phyloP scores from a whole-genome alignment of 2,329 filamentous ascomycete species.

The Microsporum ferrugineum region DNA sequence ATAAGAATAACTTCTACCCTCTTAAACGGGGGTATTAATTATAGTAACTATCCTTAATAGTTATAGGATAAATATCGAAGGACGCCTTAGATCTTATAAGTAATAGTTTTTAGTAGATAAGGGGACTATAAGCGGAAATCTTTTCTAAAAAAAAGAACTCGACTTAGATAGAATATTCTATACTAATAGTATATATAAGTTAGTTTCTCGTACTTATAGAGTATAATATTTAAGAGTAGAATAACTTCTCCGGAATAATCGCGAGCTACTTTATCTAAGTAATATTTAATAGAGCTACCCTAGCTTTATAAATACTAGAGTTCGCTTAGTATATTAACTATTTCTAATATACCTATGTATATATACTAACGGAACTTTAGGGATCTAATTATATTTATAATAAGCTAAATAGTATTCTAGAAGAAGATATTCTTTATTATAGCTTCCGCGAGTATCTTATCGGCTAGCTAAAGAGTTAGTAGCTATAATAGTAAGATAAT shows the following conservation, averaged over 20 bases:
- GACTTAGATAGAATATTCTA: neutral
- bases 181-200: neutral
- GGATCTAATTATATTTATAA: neutral
- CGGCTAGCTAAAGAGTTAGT: neutral
- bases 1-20: neutral
- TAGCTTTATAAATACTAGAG: neutral
- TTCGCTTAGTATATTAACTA: neutral
- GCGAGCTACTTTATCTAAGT: neutral
- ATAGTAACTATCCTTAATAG: neutral
- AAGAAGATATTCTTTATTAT: neutral
- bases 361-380: neutral
- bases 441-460: neutral
- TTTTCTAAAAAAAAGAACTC: neutral
- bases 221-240: too few species aligned
- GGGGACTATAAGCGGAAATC: neutral
- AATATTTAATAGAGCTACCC: neutral
- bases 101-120: neutral
- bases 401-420: neutral
- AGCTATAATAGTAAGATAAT: neutral
- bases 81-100: neutral
- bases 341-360: neutral
- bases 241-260: too few species aligned
- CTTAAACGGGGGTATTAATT: neutral
- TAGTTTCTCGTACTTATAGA: neutral
- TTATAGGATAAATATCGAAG: neutral